Percentiles rank a stretch among this genome's conserved stretches.
phyloP scores from a whole-genome alignment of 2,329 filamentous ascomycete genomes.

The Ceratocystis colombiana region DNA sequence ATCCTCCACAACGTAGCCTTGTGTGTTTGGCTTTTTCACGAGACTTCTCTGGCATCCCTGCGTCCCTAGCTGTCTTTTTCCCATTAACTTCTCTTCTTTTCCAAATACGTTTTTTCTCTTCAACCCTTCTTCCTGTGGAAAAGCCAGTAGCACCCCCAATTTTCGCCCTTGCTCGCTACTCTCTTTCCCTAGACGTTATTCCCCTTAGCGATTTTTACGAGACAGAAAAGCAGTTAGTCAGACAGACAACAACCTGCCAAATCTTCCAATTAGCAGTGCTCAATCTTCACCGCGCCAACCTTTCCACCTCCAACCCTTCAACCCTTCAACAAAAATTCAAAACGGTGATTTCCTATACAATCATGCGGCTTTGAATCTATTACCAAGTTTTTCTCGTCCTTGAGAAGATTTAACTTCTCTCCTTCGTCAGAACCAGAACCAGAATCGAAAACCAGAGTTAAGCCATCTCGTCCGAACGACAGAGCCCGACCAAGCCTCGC shows the following conservation, averaged over 20 bases:
- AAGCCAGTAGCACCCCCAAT: not conserved
- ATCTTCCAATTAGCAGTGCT: constrained; percentile 4
- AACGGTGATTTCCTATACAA: constrained; percentile 12
- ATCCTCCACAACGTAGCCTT: not conserved
- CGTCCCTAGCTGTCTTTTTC: not conserved
- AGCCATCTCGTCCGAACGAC: constrained; percentile 2
- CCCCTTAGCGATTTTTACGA: constrained; percentile 1
- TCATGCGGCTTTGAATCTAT: constrained; percentile 22
- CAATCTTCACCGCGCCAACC: not conserved
- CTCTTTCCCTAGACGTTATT: not conserved
- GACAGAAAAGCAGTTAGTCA: constrained; percentile 1
- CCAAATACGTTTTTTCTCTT: not conserved
- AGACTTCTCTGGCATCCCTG: not conserved
- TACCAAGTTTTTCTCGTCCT: constrained; percentile 19
- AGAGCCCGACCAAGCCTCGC: not conserved
- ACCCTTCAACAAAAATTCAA: not conserved
- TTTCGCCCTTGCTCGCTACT: constrained; percentile 5
- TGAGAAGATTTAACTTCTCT: constrained; percentile 22
- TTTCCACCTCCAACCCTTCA: not conserved
- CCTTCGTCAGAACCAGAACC: constrained; percentile 5
- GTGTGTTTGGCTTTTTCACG: constrained; percentile 21
- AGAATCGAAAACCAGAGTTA: not conserved
- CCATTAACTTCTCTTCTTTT: not conserved
- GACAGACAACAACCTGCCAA: not conserved
- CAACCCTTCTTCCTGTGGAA: not conserved